phyloP scores from a whole-genome alignment of 768 basidiomycete genomes.

The Termitomyces sp. region DNA sequence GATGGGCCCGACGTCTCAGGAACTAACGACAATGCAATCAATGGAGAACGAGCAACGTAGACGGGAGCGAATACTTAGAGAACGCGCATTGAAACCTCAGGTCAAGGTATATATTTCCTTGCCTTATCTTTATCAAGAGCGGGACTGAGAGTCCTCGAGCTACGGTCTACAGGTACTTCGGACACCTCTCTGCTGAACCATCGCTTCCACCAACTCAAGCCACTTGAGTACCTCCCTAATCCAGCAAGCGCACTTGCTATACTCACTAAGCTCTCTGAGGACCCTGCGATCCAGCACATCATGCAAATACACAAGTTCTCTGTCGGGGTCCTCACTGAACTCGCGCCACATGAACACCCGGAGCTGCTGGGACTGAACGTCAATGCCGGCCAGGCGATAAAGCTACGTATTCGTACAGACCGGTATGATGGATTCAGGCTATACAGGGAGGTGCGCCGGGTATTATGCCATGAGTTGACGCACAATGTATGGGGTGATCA shows the following conservation, averaged over 20 bases:
- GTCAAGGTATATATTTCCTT: slow-evolving; percentile 44
- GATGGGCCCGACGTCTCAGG: slow-evolving; percentile 61
- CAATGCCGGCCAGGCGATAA: slow-evolving; percentile 59
- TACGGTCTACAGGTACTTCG: slow-evolving; percentile 53
- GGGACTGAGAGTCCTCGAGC: slow-evolving; percentile 27
- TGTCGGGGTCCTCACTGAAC: slow-evolving; percentile 70
- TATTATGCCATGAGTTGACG: slow-evolving; percentile 74
- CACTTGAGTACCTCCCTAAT: slow-evolving; percentile 62
- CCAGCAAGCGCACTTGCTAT: slow-evolving; percentile 53
- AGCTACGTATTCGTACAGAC: slow-evolving; percentile 67
- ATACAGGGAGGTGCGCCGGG: slow-evolving; percentile 61
- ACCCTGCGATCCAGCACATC: slow-evolving; percentile 66
- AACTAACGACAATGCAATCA: slow-evolving; percentile 51
- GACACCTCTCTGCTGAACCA: slow-evolving; percentile 40
- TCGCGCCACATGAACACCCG: slow-evolving; percentile 76
- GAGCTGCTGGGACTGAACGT: slow-evolving; percentile 67
- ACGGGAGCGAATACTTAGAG: slow-evolving; percentile 55
- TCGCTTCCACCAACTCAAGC: slow-evolving; percentile 62
- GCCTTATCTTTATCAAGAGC: not conserved
- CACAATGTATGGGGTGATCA: slow-evolving; percentile 77
- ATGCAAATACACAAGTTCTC: slow-evolving; percentile 70
- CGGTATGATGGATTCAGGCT: slow-evolving; percentile 68
- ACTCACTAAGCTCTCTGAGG: slow-evolving; percentile 58
- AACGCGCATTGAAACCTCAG: slow-evolving; percentile 54
- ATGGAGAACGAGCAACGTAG: slow-evolving; percentile 57